Evolutionary conservation across 164 flowering plant species (phyloP).

Genomic region (Cinnamomum micranthum): DNA sequence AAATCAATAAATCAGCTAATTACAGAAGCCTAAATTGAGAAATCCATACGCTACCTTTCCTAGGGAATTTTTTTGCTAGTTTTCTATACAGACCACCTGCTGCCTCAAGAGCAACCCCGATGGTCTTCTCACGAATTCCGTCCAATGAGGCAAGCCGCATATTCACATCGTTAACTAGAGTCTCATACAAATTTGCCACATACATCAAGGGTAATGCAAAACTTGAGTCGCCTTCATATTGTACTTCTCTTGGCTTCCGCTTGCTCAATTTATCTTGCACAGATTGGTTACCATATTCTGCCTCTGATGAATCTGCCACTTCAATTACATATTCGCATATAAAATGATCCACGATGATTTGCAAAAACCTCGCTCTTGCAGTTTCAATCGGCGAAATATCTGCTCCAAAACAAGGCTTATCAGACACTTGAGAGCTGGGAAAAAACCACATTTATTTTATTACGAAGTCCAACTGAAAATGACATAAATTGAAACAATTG

Average conservation of each 20-base stretch:
- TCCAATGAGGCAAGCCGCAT: constrained; percentile 66
- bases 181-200: constrained; percentile 91
- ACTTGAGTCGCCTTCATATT: constrained; percentile 89
- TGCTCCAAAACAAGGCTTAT: constrained; percentile 17
- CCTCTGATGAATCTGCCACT: constrained; percentile 45
- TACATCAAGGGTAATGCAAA: constrained; percentile 95
- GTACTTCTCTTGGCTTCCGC: constrained; percentile 65
- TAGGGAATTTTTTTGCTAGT: constrained; percentile 85
- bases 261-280: constrained; percentile 66
- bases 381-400: constrained; percentile 93
- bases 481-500: neutral
- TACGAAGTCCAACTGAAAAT: neutral
- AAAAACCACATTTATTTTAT: neutral
- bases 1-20: neutral
- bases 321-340: constrained; percentile 63
- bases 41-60: constrained; percentile 50
- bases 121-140: constrained; percentile 87
- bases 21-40: neutral
- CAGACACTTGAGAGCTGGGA: constrained; percentile 4
- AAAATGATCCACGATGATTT: constrained; percentile 79
- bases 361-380: constrained; percentile 82
- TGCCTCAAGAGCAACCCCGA: constrained; percentile 98
- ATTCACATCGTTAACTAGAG: constrained; percentile 74
- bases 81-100: constrained; percentile 96
- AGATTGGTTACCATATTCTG: constrained; percentile 43